Conservation (phyloP, 345 rosid species). For the Ricinus communis region DNA sequence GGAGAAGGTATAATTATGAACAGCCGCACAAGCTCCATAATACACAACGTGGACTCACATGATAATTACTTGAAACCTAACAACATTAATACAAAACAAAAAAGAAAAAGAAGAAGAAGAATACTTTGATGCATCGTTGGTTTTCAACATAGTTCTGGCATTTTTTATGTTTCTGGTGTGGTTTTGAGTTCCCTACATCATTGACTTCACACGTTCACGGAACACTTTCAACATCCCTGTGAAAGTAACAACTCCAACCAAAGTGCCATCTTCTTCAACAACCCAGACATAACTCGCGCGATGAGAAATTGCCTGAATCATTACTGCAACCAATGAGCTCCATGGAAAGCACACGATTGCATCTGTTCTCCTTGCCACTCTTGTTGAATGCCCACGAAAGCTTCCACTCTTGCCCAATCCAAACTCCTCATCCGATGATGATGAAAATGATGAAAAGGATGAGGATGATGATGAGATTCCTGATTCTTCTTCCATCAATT, state of each 20-base stretch:
- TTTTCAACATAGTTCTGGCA: neutral
- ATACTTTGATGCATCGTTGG: too few relatives aligned
- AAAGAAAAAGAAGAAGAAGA: neutral
- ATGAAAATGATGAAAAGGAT: slow-evolving; percentile 25
- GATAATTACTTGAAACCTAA: too few relatives aligned
- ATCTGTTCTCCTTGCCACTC: slow-evolving; percentile 38
- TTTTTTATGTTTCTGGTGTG: too few relatives aligned
- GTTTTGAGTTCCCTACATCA: neutral
- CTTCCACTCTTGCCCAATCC: slow-evolving; percentile 31
- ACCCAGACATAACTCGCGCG: slow-evolving; percentile 60
- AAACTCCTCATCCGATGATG: slow-evolving; percentile 52
- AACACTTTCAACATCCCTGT: slow-evolving; percentile 50
- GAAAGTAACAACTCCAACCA: slow-evolving; percentile 53
- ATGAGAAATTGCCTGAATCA: slow-evolving; percentile 62
- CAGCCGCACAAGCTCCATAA: too few relatives aligned
- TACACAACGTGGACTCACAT: too few relatives aligned
- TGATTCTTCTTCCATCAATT: slow-evolving; percentile 47
- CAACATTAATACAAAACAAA: too few relatives aligned
- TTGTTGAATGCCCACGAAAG: slow-evolving; percentile 28
- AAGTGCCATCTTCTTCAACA: slow-evolving; percentile 44
- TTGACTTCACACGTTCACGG: slow-evolving; percentile 39
- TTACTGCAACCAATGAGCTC: slow-evolving; percentile 63
- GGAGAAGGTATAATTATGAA: too few relatives aligned
- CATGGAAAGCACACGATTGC: slow-evolving; percentile 49
- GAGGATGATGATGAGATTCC: slow-evolving; percentile 25